Percentiles rank a stretch among this genome's conserved stretches.
phyloP scores from a whole-genome alignment of 2,329 filamentous ascomycete species.

The Colletotrichum lindemuthianum region DNA sequence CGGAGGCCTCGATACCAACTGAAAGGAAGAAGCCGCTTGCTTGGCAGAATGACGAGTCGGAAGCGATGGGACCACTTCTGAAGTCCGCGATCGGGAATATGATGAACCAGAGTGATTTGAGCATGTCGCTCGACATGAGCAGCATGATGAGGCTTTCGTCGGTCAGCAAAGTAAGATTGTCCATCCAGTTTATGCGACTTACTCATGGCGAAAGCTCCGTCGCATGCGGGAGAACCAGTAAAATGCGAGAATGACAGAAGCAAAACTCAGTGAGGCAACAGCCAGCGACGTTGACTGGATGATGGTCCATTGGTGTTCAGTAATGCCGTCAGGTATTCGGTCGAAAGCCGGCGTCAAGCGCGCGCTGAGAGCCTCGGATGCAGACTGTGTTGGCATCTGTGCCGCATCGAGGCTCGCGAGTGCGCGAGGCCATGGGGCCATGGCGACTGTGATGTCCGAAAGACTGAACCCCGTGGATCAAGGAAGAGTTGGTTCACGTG shows the following conservation, averaged over 20 bases:
- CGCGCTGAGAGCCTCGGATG: slow-evolving; percentile 7
- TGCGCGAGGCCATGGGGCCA: slow-evolving; percentile 28
- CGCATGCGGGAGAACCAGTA: slow-evolving; percentile 82
- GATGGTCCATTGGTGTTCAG: slow-evolving; percentile 30
- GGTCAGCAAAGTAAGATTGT: slow-evolving; percentile 36
- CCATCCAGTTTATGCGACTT: slow-evolving; percentile 44
- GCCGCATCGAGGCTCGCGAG: slow-evolving; percentile 14
- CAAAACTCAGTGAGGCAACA: slow-evolving; percentile 62
- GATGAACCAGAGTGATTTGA: slow-evolving; percentile 76
- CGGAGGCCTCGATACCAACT: slow-evolving; percentile 74
- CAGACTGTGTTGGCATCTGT: slow-evolving; percentile 2
- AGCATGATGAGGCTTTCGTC: slow-evolving; percentile 74
- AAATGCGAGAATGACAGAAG: slow-evolving; percentile 64
- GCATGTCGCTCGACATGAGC: slow-evolving; percentile 76
- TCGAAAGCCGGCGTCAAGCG: slow-evolving; percentile 13
- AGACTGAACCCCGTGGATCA: slow-evolving; percentile 7
- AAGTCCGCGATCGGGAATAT: slow-evolving; percentile 71
- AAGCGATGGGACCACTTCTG: slow-evolving; percentile 58
- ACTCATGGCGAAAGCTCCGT: slow-evolving; percentile 79
- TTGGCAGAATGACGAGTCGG: slow-evolving; percentile 70
- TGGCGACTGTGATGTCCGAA: slow-evolving; percentile 23
- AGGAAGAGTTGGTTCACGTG: slow-evolving; percentile 23
- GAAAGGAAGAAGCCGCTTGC: slow-evolving; percentile 74
- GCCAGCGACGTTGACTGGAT: slow-evolving; percentile 47
- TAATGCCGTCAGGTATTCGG: slow-evolving; percentile 24